Conservation (phyloP, 352 stramenopile genomes). For the Globisporangium takayamanum region DNA sequence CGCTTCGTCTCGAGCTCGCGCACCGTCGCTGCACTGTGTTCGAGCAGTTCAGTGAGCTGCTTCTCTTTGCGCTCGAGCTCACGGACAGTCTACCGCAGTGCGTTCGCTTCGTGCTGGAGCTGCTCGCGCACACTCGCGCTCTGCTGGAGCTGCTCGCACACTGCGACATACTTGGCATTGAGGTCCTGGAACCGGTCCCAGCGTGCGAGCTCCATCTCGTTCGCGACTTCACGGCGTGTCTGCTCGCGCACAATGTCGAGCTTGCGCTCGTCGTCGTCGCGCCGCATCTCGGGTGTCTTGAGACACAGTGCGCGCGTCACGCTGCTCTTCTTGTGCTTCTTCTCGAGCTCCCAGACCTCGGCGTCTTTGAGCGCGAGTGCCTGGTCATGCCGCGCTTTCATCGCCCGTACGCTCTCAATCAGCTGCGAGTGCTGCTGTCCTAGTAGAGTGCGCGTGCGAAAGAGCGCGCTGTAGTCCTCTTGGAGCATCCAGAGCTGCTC, state of each 20-base stretch:
- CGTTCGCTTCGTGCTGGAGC: conserved; percentile 21
- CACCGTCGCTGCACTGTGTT: conserved; percentile 14
- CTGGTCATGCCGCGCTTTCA: conserved; percentile 42
- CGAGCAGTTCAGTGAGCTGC: conserved; percentile 21
- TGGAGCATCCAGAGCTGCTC: conserved; percentile 62
- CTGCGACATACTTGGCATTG: conserved; percentile 61
- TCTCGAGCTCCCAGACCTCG: conserved; percentile 58
- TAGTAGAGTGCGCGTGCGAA: conserved; percentile 28
- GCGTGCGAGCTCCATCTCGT: conserved; percentile 54
- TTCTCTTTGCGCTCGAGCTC: conserved; percentile 25
- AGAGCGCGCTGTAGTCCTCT: conserved; percentile 68
- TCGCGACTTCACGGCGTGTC: conserved; percentile 36
- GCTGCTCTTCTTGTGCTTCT: conserved; percentile 41
- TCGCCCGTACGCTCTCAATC: conserved; percentile 32
- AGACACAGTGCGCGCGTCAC: conserved; percentile 39
- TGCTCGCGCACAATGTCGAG: conserved; percentile 43
- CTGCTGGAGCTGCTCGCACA: conserved; percentile 34
- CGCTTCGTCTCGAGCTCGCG: conserved; percentile 25
- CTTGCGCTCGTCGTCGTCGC: conserved; percentile 31
- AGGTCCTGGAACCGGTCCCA: conserved; percentile 67
- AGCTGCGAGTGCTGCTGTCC: conserved; percentile 45
- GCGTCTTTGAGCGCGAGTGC: conserved; percentile 41
- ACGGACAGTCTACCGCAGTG: conserved; percentile 2
- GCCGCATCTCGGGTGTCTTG: conserved; percentile 47
- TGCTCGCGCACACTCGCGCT: conserved; percentile 18